Evolutionary conservation across 805 yeast genomes (phyloP), one percentile per base, ranked within the genome.

Genomic region (Ogataea trehaloabstinens): DNA sequence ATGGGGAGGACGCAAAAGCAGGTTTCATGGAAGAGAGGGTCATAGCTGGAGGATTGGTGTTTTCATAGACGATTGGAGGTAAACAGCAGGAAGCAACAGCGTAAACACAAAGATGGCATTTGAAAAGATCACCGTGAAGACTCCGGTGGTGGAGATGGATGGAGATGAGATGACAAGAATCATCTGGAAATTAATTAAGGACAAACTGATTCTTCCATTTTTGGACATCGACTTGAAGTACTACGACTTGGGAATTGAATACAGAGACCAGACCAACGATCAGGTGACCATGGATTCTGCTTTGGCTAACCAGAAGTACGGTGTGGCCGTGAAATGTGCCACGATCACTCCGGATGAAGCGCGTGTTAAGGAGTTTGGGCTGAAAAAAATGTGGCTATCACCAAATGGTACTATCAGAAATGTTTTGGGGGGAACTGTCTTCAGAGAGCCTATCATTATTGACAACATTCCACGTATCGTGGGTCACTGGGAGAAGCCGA

Each of bases 331-430:
- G 53, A 91, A 91, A 70, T 91, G 98, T 71, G 98, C 98, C 41
- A 91, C 98, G 37, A 91, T 91, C 63, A 91, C 98, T n/a, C 97
- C 98, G 6, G 95, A 87, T 61, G 98, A 91, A 70, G 93, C 87
- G 34, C 80, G 98, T 57, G 97, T 91, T 37, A 71, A 85, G 64
- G 98, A 91, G 66, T 91, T 88, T 66, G 70, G 76, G 40, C 75
- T 91, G 64, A 89, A 91, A 71, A 85, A 89, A 65, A 91, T 91
- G 98, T 91, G 97, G 97, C 74, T 84, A 44, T 87, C 96, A 12
- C 98, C 98, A 48, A 91, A 91, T 67, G 98, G 98, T 44, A 91
- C 98, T 35, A 86, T 91, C 63, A 82, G 98, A 69, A 91, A 91
- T 71, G 83, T 91, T 46, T 71, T 91, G 44, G 96, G 96, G 35